Conservation (phyloP, 345 rosid species). For the Lepidium africanum region DNA sequence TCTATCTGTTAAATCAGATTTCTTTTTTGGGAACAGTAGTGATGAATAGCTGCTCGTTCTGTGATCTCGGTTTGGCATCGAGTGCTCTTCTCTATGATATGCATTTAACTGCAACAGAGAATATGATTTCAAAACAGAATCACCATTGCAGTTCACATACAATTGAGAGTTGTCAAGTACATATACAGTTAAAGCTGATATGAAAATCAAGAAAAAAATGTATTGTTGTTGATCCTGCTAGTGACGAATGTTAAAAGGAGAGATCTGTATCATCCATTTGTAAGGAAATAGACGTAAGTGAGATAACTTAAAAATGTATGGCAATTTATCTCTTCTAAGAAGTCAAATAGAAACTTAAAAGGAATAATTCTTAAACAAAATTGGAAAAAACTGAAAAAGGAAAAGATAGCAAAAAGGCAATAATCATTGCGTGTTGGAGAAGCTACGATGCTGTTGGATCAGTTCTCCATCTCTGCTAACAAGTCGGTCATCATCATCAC, state of each 20-base stretch:
- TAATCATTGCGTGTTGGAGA: too few species aligned
- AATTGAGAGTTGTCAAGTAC: neutral
- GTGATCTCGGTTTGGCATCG: slow-evolving; percentile 14
- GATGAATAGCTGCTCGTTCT: slow-evolving; percentile 72
- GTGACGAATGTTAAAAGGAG: slow-evolving; percentile 44
- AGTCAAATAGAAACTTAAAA: too few species aligned
- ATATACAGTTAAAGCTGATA: neutral
- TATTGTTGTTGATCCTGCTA: slow-evolving; percentile 57
- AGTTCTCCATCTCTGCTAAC: slow-evolving; percentile 55
- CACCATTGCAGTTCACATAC: neutral
- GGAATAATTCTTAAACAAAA: too few species aligned
- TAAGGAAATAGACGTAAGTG: neutral
- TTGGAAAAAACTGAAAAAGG: too few species aligned
- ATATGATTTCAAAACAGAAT: neutral
- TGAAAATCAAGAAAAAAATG: neutral
- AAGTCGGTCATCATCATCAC: slow-evolving; percentile 45
- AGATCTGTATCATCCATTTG: slow-evolving; percentile 58
- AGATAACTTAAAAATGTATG: neutral
- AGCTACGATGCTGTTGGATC: too few species aligned
- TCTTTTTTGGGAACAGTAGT: slow-evolving; percentile 66
- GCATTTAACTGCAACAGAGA: slow-evolving; percentile 15
- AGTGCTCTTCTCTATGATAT: slow-evolving; percentile 12
- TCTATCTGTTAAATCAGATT: slow-evolving; percentile 48
- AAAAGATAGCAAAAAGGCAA: too few species aligned
- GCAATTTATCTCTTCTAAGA: neutral